A percentile compares a stretch with the other conserved stretches of the same genome.
Conservation (phyloP, 2,329 filamentous ascomycete species). For the Pseudocercospora fijiensis region DNA sequence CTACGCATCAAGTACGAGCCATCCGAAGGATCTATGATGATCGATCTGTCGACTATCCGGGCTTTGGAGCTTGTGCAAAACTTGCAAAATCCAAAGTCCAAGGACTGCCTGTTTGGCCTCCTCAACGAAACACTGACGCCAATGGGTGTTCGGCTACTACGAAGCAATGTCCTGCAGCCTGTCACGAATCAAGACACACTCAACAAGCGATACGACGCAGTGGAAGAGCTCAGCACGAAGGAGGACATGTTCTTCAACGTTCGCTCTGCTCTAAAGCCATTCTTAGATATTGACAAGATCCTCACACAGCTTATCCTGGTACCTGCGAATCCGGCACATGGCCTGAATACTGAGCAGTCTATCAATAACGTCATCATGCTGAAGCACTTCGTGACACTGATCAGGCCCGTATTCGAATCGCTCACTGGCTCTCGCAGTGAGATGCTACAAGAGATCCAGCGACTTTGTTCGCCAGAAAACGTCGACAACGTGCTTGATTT, state of each 20-base stretch:
- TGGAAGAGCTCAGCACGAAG: slow-evolving; percentile 76
- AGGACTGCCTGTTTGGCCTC: slow-evolving; percentile 78
- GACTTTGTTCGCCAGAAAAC: slow-evolving; percentile 65
- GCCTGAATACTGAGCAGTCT: slow-evolving; percentile 72
- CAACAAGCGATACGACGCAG: slow-evolving; percentile 70
- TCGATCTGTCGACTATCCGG: slow-evolving; percentile 82
- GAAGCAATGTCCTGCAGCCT: slow-evolving; percentile 85
- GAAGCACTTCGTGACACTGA: slow-evolving; percentile 73
- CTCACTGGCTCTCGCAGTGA: slow-evolving; percentile 63
- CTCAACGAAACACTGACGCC: slow-evolving; percentile 82
- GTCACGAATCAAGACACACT: slow-evolving; percentile 71
- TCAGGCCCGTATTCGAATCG: slow-evolving; percentile 66
- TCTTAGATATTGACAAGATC: slow-evolving; percentile 76
- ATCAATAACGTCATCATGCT: slow-evolving; percentile 85
- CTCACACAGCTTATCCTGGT: slow-evolving; percentile 82
- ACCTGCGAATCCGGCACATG: slow-evolving; percentile 59
- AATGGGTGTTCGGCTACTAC: slow-evolving; percentile 81
- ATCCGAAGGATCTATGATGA: slow-evolving; percentile 92
- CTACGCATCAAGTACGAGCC: slow-evolving; percentile 83
- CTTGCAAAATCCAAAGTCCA: slow-evolving; percentile 71
- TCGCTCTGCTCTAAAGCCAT: slow-evolving; percentile 71
- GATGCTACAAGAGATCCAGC: slow-evolving; percentile 65
- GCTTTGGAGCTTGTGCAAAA: slow-evolving; percentile 92
- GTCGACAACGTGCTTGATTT: slow-evolving; percentile 61
- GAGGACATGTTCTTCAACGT: slow-evolving; percentile 82